Conservation (phyloP, 495 filamentous ascomycete genomes). For the Xylaria curta region DNA sequence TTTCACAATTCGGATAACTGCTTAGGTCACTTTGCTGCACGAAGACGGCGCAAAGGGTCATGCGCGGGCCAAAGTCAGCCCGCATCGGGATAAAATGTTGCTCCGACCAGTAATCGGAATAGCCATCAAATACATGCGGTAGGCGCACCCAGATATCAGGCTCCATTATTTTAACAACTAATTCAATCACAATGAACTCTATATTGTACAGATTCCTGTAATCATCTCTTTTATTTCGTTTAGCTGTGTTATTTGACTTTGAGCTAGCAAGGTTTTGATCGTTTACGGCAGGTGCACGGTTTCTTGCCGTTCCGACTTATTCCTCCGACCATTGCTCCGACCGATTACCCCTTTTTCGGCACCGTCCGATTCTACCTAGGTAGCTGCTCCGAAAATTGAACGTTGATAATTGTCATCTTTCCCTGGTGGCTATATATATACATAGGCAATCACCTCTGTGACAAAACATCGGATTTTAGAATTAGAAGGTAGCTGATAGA, state of each 20-base stretch:
- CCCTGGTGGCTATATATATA: neutral
- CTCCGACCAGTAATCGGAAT: neutral
- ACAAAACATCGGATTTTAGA: neutral
- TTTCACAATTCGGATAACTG: neutral
- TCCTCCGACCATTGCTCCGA: neutral
- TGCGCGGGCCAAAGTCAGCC: constrained; percentile 24
- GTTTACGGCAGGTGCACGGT: too few species aligned
- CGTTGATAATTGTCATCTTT: too few species aligned
- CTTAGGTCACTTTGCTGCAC: neutral
- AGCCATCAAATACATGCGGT: too few species aligned
- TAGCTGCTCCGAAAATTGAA: too few species aligned
- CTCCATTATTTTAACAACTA: too few species aligned
- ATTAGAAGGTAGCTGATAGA: neutral
- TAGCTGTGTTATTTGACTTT: too few species aligned
- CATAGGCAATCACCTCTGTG: neutral
- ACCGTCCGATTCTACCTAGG: neutral
- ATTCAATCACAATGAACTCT: too few species aligned
- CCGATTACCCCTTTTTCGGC: neutral
- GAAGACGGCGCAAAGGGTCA: neutral
- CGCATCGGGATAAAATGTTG: constrained; percentile 12
- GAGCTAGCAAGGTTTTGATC: too few species aligned
- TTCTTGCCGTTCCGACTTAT: too few species aligned
- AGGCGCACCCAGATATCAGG: too few species aligned
- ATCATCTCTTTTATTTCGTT: too few species aligned
- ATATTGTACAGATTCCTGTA: too few species aligned